Evolutionary conservation across 768 basidiomycete genomes (phyloP).

Genomic region (Russula brevipes): DNA sequence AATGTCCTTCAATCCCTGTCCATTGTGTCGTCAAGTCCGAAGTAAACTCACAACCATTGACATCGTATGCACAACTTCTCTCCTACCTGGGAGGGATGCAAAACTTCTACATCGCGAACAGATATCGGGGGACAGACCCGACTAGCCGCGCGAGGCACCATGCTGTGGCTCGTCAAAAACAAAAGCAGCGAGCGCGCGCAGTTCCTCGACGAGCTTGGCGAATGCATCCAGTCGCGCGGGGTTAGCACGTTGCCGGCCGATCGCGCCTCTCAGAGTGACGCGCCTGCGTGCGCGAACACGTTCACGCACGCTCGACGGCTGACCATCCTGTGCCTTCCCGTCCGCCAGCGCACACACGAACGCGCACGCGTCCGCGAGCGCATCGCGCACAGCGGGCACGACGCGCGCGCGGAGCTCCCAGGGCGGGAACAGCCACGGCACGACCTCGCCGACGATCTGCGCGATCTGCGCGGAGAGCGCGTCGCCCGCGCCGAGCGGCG

Average conservation of each 20-base stretch:
- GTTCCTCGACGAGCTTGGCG: background rate
- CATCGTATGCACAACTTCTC: no score
- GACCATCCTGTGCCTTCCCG: background rate
- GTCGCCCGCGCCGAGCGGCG: background rate
- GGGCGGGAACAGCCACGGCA: conserved; percentile 3
- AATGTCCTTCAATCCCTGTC: no score
- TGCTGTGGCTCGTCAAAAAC: background rate
- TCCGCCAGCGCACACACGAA: background rate
- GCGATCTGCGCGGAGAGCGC: conserved; percentile 6
- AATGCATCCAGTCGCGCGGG: background rate
- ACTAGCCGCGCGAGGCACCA: background rate
- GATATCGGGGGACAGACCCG: no score
- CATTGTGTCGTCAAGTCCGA: no score
- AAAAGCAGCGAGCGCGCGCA: background rate
- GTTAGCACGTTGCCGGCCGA: background rate
- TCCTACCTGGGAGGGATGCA: no score
- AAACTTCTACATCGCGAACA: no score
- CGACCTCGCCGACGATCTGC: background rate
- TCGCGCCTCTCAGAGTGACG: background rate
- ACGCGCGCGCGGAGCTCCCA: conserved; percentile 5
- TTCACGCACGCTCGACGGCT: background rate
- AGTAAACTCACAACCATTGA: no score
- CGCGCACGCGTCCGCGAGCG: background rate
- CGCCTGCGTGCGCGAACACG: background rate
- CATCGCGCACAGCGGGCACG: background rate